These are phyloP conservation scores for Mycosphaerella arachidis DNA, from an alignment of 2,329 filamentous ascomycete genomes.

Conservation along the genomic window DNA sequence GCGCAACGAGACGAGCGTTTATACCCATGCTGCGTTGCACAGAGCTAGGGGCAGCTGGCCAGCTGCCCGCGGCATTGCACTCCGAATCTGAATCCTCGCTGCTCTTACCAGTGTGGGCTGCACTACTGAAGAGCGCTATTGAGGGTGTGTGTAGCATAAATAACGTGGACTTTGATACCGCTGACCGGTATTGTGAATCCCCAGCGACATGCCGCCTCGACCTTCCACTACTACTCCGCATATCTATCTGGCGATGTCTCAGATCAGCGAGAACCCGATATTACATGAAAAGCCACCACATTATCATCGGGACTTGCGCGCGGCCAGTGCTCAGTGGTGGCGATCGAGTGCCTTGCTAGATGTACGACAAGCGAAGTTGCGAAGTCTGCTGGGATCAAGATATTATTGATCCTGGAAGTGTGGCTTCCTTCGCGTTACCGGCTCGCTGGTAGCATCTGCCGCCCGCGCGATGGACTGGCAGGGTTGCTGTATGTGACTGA, in stretches of 20 bases:
- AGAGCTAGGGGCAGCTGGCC: background rate
- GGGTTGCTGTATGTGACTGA: constrained; percentile 6
- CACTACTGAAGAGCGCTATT: background rate
- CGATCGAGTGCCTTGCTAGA: background rate
- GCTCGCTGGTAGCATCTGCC: constrained; percentile 2
- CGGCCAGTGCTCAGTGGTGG: background rate
- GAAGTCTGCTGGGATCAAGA: background rate
- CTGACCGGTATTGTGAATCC: background rate
- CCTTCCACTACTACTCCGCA: background rate
- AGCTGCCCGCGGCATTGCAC: background rate
- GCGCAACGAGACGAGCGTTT: background rate
- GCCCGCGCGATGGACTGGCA: background rate
- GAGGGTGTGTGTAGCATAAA: constrained; percentile 9
- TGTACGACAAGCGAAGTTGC: constrained; percentile 12
- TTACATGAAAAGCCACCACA: too few relatives aligned
- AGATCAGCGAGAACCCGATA: background rate
- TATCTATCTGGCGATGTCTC: background rate
- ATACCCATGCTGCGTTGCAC: constrained; percentile 7
- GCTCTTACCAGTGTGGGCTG: background rate
- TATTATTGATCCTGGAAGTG: background rate
- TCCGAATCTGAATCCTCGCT: background rate
- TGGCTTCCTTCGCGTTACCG: background rate
- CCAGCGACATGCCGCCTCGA: background rate
- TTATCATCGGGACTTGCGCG: background rate
- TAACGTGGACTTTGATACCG: constrained; percentile 5